Percentiles rank a stretch among this genome's conserved stretches.
These are phyloP conservation scores for Ceratobasidium sp. DNA, from an alignment of 1,284 basidiomycete species.

Conservation along the genomic window DNA sequence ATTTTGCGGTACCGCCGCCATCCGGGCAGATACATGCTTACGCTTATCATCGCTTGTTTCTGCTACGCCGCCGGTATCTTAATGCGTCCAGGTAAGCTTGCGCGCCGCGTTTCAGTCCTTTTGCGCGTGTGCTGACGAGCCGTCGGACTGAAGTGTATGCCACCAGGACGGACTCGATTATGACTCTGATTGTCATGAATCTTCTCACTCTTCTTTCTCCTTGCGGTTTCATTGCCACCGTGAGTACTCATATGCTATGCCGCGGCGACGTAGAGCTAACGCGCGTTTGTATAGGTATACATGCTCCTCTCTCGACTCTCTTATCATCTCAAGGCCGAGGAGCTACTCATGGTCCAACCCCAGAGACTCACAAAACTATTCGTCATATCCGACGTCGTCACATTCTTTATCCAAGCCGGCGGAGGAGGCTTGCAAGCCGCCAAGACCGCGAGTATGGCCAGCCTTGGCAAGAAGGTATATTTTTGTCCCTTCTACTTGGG, in stretches of 20 bases:
- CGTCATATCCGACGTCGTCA: neutral
- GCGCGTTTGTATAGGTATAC: neutral
- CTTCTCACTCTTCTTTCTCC: slow-evolving; percentile 20
- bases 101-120: too few relatives aligned
- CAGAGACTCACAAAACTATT: slow-evolving; percentile 4
- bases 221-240: slow-evolving; percentile 31
- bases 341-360: slow-evolving; percentile 16
- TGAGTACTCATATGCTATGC: neutral
- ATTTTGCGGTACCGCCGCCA: neutral
- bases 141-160: slow-evolving; percentile 24
- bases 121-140: too few relatives aligned
- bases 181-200: slow-evolving; percentile 22
- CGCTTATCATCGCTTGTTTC: slow-evolving; percentile 5
- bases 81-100: slow-evolving; percentile 29
- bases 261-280: neutral
- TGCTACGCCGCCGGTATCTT: slow-evolving; percentile 29
- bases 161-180: neutral
- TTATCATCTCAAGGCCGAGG: slow-evolving; percentile 15
- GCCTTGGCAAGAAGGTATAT: neutral
- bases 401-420: slow-evolving; percentile 9
- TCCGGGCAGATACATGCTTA: slow-evolving; percentile 29
- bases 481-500: too few relatives aligned
- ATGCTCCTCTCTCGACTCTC: slow-evolving; percentile 20
- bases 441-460: neutral
- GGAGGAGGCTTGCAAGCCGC: slow-evolving; percentile 5